Base-by-base conservation (phyloP, 2,329 filamentous ascomycete genomes). In the Aspergillus texensis region DNA sequence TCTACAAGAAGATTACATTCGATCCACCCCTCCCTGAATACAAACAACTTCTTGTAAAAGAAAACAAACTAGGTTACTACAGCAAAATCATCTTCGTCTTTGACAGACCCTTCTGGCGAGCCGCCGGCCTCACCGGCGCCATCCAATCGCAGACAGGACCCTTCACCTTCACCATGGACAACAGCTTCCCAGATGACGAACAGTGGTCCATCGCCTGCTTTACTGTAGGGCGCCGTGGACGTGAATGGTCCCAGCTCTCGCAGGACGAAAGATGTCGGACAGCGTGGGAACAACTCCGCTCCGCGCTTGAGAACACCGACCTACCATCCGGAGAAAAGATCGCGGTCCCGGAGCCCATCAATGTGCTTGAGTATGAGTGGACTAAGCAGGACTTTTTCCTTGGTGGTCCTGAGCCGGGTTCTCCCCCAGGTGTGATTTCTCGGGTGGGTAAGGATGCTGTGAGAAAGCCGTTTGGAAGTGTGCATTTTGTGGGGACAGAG, bases 1-100 rank as follows among this genome's bases (percentile, higher is more conserved):
- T 82, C 1, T 77, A 82, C 45, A 75, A 77, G 26, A 77, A 73
- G 11, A 82, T 88, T 41, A 62, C 54, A 0, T 87, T 87, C 71
- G 61, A 68, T 0, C 85, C 86, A 0, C 64, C 76, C 0, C 77
- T 88, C 1, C 81, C 82, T 0, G 34, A 66, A 0, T 65, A 68
- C 3, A 85, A 84, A 64, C 66, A 68, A 11, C 70, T 72, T 0
- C 69, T 81, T 34, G 67, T 75, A 12, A 65, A 77, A 3, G 72
- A 77, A 0, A 41, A 41, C 9, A 41, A n/a, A 41, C 19, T 41
- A 9, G 39, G 39, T 0, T 41, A 41, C 39, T 41, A 41, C 19
- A 41, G 39, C 39, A 41, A 41, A n/a, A 41, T 76, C 6, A 71
- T 86, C 48, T 70, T 81, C 26, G 68, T 73, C 24, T 84, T 80